A percentile compares a stretch with the other conserved stretches of the same genome.
These are phyloP conservation scores for Blastobotrys capitulatus DNA, from an alignment of 1,139 yeast species.

Conservation along the genomic window DNA sequence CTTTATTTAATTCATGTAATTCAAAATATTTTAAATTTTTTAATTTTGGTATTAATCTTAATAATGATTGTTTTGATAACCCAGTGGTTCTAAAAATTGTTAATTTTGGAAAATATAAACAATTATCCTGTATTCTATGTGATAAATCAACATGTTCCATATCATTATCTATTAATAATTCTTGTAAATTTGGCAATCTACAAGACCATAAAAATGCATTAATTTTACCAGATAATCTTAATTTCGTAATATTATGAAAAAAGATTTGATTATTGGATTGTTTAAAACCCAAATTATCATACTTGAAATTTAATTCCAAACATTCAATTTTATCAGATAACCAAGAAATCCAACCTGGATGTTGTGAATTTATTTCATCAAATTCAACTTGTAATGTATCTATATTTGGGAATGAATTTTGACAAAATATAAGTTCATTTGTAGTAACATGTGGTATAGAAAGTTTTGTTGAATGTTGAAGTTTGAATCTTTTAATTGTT, in stretches of 20 bases:
- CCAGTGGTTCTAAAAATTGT: neutral
- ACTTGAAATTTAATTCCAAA: neutral
- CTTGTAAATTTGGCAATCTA: neutral
- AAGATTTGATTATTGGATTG: neutral
- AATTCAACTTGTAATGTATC: neutral
- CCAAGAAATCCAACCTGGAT: neutral
- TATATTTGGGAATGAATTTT: neutral
- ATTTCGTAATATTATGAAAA: neutral
- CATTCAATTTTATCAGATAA: neutral
- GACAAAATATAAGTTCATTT: too few relatives aligned
- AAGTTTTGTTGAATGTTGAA: neutral
- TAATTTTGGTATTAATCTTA: neutral
- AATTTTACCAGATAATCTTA: neutral
- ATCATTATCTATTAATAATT: neutral
- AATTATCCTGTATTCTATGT: neutral
- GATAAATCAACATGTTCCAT: neutral
- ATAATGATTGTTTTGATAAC: neutral
- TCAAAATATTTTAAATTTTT: neutral
- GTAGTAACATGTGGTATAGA: neutral
- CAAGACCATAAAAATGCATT: neutral
- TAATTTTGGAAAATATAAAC: neutral
- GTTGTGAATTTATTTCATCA: neutral
- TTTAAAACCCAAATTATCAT: neutral
- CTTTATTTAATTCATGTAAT: neutral
- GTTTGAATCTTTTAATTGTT: neutral